Percentiles rank a stretch among this genome's conserved stretches.
Evolutionary conservation across 768 basidiomycete species (phyloP).

Genomic region (Omphalotus guepiniiformis): DNA sequence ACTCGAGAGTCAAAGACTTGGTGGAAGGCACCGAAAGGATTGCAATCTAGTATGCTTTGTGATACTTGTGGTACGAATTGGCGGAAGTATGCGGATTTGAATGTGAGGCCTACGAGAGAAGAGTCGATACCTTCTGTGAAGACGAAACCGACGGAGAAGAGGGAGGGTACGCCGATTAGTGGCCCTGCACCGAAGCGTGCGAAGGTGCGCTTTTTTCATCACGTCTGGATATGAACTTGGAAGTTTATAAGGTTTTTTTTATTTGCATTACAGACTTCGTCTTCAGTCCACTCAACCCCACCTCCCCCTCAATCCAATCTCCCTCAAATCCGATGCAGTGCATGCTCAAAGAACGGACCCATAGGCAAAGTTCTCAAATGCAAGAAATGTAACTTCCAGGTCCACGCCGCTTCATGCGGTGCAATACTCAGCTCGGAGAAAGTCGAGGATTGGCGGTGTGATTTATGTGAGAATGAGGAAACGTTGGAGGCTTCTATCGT

Average conservation of each 20-base stretch:
- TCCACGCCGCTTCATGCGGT: conserved; percentile 76
- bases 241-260: conserved; percentile 16
- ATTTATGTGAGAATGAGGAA: conserved; percentile 83
- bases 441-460: conserved; percentile 79
- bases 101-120: conserved; percentile 67
- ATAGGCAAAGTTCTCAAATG: conserved; percentile 78
- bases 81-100: conserved; percentile 91
- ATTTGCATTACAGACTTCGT: conserved; percentile 35
- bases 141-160: conserved; percentile 38
- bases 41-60: conserved; percentile 75
- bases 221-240: not conserved
- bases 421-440: conserved; percentile 58
- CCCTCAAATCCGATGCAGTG: conserved; percentile 68
- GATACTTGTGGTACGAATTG: conserved; percentile 84
- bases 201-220: conserved; percentile 37
- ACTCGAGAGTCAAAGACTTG: conserved; percentile 74
- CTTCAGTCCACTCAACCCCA: conserved; percentile 55
- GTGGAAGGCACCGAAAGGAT: conserved; percentile 92
- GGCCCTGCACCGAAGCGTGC: conserved; percentile 57
- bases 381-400: conserved; percentile 70
- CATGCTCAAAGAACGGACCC: conserved; percentile 73
- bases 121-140: conserved; percentile 46
- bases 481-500: conserved; percentile 80
- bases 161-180: conserved; percentile 56
- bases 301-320: conserved; percentile 52